Evolutionary conservation across 176 grass and related monocot genomes (phyloP).

Genomic region (Eleusine coracana): DNA sequence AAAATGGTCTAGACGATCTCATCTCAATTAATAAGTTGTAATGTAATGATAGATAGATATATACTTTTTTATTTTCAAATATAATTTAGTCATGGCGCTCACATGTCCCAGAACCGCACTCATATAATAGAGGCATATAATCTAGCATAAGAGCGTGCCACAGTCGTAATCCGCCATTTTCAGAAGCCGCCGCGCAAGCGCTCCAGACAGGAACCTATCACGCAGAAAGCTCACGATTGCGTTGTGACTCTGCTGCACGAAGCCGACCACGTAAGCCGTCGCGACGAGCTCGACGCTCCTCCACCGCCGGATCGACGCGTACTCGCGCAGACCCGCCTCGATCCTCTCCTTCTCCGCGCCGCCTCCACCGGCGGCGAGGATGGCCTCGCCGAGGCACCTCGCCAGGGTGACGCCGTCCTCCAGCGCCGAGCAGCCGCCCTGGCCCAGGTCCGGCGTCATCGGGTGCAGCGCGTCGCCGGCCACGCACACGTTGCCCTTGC

Average conservation of each 20-base stretch:
- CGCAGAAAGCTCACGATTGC: slow-evolving; percentile 45
- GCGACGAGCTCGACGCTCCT: slow-evolving; percentile 52
- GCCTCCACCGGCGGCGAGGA: neutral
- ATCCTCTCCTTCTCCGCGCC: slow-evolving; percentile 26
- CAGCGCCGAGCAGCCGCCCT: slow-evolving; percentile 70
- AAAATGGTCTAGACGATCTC: too few relatives aligned
- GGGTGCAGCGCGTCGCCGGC: slow-evolving; percentile 83
- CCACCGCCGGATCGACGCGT: slow-evolving; percentile 58
- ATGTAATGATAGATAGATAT: too few relatives aligned
- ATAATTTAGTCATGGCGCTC: too few relatives aligned
- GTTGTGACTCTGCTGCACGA: slow-evolving; percentile 49
- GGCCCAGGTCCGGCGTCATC: slow-evolving; percentile 82
- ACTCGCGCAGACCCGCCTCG: slow-evolving; percentile 44
- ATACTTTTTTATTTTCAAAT: too few relatives aligned
- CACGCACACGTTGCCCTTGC: slow-evolving; percentile 63
- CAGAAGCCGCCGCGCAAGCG: slow-evolving; percentile 16
- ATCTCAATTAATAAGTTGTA: too few relatives aligned
- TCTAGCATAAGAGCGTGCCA: slow-evolving; percentile 20
- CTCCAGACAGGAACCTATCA: slow-evolving; percentile 46
- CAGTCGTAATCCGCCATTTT: slow-evolving; percentile 57
- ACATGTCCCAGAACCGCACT: too few relatives aligned
- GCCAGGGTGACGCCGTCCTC: slow-evolving; percentile 69
- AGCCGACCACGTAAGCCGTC: slow-evolving; percentile 42
- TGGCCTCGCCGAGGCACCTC: slow-evolving; percentile 51
- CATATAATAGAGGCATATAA: too few relatives aligned